Percentiles rank a stretch among this genome's conserved stretches.
Evolutionary conservation across 1,139 yeast genomes (phyloP).

Genomic region (Sugiyamaella japonica): DNA sequence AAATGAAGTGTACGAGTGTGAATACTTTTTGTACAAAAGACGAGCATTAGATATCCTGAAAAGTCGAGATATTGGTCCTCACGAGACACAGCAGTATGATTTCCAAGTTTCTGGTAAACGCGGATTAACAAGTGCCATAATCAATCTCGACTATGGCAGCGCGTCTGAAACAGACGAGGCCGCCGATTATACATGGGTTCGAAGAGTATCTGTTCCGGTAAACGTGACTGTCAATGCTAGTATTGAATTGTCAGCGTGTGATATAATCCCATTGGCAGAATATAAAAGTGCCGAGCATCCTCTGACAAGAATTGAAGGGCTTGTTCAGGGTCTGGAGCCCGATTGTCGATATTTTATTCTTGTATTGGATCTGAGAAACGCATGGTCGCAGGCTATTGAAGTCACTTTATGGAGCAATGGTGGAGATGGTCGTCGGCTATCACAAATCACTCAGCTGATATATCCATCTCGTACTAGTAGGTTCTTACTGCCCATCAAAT

Average conservation of each 20-base stretch:
- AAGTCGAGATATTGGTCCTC: constrained; percentile 29
- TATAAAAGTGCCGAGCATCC: constrained; percentile 16
- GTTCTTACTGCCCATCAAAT: constrained; percentile 65
- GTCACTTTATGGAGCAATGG: constrained; percentile 42
- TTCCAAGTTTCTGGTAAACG: constrained; percentile 70
- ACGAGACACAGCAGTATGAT: constrained; percentile 43
- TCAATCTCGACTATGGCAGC: constrained; percentile 65
- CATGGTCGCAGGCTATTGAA: constrained; percentile 51
- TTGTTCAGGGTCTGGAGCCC: constrained; percentile 13
- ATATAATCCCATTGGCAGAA: constrained; percentile 52
- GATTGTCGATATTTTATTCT: constrained; percentile 12
- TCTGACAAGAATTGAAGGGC: constrained; percentile 19
- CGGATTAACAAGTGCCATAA: constrained; percentile 65
- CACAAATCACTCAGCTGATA: constrained; percentile 37
- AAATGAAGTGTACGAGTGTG: constrained; percentile 71
- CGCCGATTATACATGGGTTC: constrained; percentile 42
- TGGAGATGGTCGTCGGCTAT: constrained; percentile 34
- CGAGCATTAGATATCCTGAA: constrained; percentile 51
- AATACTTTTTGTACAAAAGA: constrained; percentile 60
- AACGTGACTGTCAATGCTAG: constrained; percentile 68
- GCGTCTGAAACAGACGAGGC: constrained; percentile 15
- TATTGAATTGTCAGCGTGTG: constrained; percentile 73
- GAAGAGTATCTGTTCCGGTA: constrained; percentile 63
- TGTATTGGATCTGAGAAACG: constrained; percentile 62
- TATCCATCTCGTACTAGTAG: constrained; percentile 58